These are phyloP conservation scores for Termitomyces sp. DNA, from an alignment of 768 basidiomycete genomes.

Conservation along the genomic window DNA sequence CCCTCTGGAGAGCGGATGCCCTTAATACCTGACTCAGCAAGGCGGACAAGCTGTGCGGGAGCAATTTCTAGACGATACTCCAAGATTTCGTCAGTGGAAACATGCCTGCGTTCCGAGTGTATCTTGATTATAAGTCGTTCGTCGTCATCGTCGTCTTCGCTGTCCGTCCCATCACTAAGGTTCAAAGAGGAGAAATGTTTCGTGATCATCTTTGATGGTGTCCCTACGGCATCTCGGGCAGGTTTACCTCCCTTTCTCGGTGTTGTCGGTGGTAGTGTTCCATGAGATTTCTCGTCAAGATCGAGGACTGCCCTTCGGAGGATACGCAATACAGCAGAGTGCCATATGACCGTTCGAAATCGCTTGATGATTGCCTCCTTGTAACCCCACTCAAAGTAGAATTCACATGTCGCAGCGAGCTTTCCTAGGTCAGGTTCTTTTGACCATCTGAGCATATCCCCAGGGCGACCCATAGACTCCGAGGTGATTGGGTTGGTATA, in stretches of 20 bases:
- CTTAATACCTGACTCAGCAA: conserved; percentile 65
- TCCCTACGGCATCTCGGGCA: conserved; percentile 33
- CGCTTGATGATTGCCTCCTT: conserved; percentile 79
- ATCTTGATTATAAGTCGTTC: conserved; percentile 61
- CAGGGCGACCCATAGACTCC: conserved; percentile 49
- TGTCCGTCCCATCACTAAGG: conserved; percentile 26
- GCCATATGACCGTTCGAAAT: conserved; percentile 83
- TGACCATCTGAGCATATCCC: conserved; percentile 38
- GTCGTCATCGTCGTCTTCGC: conserved; percentile 36
- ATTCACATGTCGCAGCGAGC: conserved; percentile 79
- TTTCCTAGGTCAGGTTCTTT: conserved; percentile 68
- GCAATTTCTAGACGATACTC: conserved; percentile 83
- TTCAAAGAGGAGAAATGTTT: conserved; percentile 52
- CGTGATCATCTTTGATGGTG: conserved; percentile 55
- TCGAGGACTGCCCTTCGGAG: conserved; percentile 65
- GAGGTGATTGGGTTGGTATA: conserved; percentile 81
- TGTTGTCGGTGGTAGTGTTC: conserved; percentile 29
- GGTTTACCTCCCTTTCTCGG: conserved; percentile 36
- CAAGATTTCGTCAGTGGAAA: conserved; percentile 64
- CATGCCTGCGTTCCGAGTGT: conserved; percentile 61
- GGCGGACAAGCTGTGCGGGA: conserved; percentile 61
- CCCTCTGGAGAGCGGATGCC: conserved; percentile 53
- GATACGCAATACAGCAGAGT: conserved; percentile 65
- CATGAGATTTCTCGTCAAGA: conserved; percentile 30
- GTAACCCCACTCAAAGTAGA: conserved; percentile 92